Base-by-base conservation (phyloP, 345 rosid genomes). In the Acer saccharum region DNA sequence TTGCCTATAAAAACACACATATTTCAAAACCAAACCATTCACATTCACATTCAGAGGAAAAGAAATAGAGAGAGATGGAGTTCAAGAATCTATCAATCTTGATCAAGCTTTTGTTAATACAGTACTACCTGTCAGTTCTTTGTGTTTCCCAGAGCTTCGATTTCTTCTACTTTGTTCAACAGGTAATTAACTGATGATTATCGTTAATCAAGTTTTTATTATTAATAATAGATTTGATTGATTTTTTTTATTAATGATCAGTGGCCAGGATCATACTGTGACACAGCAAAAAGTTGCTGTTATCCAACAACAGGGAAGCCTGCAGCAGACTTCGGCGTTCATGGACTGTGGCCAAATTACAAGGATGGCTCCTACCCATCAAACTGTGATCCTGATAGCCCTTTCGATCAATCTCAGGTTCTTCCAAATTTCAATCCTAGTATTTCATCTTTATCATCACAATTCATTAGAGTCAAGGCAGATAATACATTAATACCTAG, bases 201-300 rank as follows among this genome's bases (percentile, higher is more conserved):
- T 64, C n/a, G 3, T 3, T 46, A 23, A 12, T 13, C n/a, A 10
- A 14, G 2, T 35, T 50, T 46, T 29, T n/a, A 0, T 13, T 65
- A 52, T 50, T 55, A 11, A 20, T 39, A 14, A 39, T 73, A n/a
- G 9, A 46, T 50, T 62, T 57, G 3, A 2, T 21, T 44, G 44
- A 44, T 62, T 6, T 74, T 7, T 73, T 43, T 6, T 55, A 16
- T 64, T 43, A 64, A 70, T 43, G 61, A 70, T 4, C 43, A 93
- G 98, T 96, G 99, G 99, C 99, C 99, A 39, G 99, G 98, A 64
- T 86, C 99, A 29, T 93, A 89, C 82, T 96, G 99, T 74, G 98
- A 91, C 78, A 77, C 95, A 10, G 65, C 85, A 76, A 72, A 78
- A 69, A 85, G 86, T 55, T 96, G 99, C 54, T 96, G 99, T 57